Evolutionary conservation across 306 rosid genomes (phyloP).

Genomic region (Gillenia trifoliata): DNA sequence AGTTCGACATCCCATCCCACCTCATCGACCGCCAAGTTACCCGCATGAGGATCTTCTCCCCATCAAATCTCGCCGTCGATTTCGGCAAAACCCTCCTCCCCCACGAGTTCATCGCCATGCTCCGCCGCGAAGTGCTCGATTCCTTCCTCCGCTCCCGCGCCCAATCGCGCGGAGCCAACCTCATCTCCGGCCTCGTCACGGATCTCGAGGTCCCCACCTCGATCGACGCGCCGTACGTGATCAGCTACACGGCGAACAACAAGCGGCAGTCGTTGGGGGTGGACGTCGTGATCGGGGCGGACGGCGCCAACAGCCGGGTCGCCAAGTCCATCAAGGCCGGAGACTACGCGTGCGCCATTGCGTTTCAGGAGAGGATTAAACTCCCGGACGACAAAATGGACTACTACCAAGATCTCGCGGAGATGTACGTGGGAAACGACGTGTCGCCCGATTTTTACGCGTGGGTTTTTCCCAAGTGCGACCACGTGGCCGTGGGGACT

Average conservation of each 20-base stretch:
- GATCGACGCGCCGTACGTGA: constrained; percentile 39
- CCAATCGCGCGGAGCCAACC: constrained; percentile 49
- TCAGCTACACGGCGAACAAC: constrained; percentile 48
- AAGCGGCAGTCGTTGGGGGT: constrained; percentile 40
- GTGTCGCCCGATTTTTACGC: constrained; percentile 94
- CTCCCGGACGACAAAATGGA: constrained; percentile 74
- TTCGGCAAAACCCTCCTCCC: constrained; percentile 72
- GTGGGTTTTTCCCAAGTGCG: constrained; percentile 92
- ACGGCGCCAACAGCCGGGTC: constrained; percentile 83
- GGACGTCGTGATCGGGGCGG: constrained; percentile 87
- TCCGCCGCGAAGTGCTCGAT: constrained; percentile 88
- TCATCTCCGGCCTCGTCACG: constrained; percentile 62
- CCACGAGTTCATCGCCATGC: constrained; percentile 83
- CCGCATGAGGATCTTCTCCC: constrained; percentile 70
- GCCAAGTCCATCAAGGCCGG: constrained; percentile 80
- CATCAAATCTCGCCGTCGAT: constrained; percentile 83
- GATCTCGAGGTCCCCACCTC: constrained; percentile 47
- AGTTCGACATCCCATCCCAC: constrained; percentile 65
- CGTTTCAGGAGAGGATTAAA: constrained; percentile 82
- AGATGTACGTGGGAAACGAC: constrained; percentile 76
- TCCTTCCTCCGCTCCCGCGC: constrained; percentile 84
- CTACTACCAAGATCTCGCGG: constrained; percentile 69
- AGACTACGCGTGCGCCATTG: constrained; percentile 64
- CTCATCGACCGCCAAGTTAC: constrained; percentile 85
- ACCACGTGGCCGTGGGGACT: constrained; percentile 97